A percentile compares a stretch with the other conserved stretches of the same genome.
phyloP scores from a whole-genome alignment of 2,329 filamentous ascomycete species.

The Fusarium hainanense region DNA sequence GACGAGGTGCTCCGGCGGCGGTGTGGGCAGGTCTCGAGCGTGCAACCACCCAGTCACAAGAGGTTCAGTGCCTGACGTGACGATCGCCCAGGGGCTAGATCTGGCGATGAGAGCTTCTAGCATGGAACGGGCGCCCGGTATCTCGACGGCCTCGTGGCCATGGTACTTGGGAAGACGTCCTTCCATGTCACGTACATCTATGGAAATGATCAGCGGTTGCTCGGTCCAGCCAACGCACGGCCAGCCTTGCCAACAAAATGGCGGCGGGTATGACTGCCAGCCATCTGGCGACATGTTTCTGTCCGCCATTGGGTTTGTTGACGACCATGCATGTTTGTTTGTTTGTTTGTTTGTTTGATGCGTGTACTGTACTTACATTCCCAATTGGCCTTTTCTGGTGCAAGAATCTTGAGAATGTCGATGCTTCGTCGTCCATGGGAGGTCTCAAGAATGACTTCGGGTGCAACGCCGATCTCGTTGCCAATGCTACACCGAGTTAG shows the following conservation, averaged over 20 bases:
- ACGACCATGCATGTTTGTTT: not conserved
- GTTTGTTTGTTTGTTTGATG: not conserved
- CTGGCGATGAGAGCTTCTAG: constrained; percentile 72
- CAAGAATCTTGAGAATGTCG: constrained; percentile 82
- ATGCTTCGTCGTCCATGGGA: constrained; percentile 93
- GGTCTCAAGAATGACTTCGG: constrained; percentile 85
- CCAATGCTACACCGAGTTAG: constrained; percentile 68
- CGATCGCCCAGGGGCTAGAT: constrained; percentile 84
- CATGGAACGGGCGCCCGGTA: constrained; percentile 81
- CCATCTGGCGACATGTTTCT: not conserved
- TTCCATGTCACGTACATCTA: constrained; percentile 85
- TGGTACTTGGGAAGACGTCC: constrained; percentile 79
- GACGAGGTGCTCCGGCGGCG: constrained; percentile 68
- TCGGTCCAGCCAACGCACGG: constrained; percentile 6
- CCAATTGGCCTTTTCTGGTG: constrained; percentile 89
- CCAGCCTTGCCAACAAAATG: constrained; percentile 4
- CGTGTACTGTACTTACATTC: constrained; percentile 74
- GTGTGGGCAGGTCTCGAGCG: constrained; percentile 72
- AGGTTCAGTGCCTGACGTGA: constrained; percentile 76
- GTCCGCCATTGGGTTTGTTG: not conserved
- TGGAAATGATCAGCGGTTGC: constrained; percentile 20
- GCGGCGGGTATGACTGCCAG: not conserved
- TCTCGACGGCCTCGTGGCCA: constrained; percentile 82
- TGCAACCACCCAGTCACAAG: constrained; percentile 79
- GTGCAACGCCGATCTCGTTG: constrained; percentile 83